Conservation (phyloP, 2,329 filamentous ascomycete species). For the Paraphoma chrysanthemicola region DNA sequence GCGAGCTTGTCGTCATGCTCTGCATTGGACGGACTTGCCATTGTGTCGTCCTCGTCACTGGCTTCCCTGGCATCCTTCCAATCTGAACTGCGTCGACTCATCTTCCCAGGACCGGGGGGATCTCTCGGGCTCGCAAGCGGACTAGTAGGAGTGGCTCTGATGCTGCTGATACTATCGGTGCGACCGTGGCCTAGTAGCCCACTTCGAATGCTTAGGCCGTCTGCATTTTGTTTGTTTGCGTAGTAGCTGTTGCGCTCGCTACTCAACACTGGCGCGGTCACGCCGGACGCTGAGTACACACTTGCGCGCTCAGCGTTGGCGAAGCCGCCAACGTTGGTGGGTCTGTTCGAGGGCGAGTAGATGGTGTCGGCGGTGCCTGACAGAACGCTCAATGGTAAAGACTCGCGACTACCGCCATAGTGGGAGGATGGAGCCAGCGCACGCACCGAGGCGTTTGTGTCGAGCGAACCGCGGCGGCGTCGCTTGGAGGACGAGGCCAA, state of each 20-base stretch:
- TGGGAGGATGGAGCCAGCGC: slow-evolving; percentile 83
- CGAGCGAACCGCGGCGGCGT: slow-evolving; percentile 77
- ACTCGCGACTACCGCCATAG: slow-evolving; percentile 82
- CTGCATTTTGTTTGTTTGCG: slow-evolving; percentile 62
- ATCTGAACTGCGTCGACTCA: slow-evolving; percentile 44
- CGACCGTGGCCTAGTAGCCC: slow-evolving; percentile 77
- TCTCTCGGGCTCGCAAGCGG: slow-evolving; percentile 65
- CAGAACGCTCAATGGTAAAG: slow-evolving; percentile 77
- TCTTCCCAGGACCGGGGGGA: slow-evolving; percentile 36
- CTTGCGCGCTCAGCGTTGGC: slow-evolving; percentile 73
- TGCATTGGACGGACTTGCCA: slow-evolving; percentile 9
- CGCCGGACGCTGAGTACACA: slow-evolving; percentile 79
- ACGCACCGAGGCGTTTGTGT: slow-evolving; percentile 84
- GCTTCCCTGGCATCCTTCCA: slow-evolving; percentile 44
- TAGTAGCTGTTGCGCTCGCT: slow-evolving; percentile 86
- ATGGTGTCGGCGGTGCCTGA: slow-evolving; percentile 68
- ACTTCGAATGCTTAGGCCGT: slow-evolving; percentile 80
- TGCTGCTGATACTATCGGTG: slow-evolving; percentile 82
- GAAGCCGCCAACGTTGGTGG: slow-evolving; percentile 59
- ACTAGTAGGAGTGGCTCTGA: slow-evolving; percentile 62
- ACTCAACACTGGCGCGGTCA: slow-evolving; percentile 65
- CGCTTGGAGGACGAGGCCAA: slow-evolving; percentile 83
- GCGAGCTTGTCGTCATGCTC: slow-evolving; percentile 14
- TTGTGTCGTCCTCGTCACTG: slow-evolving; percentile 35
- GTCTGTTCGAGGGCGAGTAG: slow-evolving; percentile 59